These are phyloP conservation scores for Eimeria tenella DNA, from an alignment of 169 alveolate species.

Conservation along the genomic window DNA sequence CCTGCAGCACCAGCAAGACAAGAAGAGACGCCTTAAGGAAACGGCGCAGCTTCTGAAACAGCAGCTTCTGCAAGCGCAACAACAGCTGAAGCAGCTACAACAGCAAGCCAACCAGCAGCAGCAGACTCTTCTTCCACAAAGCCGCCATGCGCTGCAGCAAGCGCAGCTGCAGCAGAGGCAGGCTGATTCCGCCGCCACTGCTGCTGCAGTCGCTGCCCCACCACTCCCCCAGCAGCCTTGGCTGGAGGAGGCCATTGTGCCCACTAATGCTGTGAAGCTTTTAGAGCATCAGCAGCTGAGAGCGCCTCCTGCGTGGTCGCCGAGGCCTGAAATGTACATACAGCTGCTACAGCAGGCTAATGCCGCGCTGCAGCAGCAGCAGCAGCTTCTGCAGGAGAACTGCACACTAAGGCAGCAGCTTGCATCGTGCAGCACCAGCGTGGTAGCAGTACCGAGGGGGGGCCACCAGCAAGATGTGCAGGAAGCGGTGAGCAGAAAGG, in stretches of 20 bases:
- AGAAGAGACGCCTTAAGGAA: slow-evolving; percentile 22
- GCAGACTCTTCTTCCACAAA: slow-evolving; percentile 23
- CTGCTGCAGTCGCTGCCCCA: slow-evolving; percentile 13
- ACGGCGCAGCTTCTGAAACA: slow-evolving; percentile 69
- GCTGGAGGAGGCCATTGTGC: slow-evolving; percentile 60
- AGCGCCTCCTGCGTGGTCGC: slow-evolving; percentile 52
- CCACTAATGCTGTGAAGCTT: slow-evolving; percentile 17
- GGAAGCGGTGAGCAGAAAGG: slow-evolving; percentile 15
- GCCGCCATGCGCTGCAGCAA: neutral
- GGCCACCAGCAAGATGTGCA: slow-evolving; percentile 38
- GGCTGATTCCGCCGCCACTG: neutral
- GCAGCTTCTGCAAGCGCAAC: slow-evolving; percentile 61
- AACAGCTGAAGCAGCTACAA: slow-evolving; percentile 49
- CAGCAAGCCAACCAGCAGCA: slow-evolving; percentile 58
- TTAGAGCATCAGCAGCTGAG: slow-evolving; percentile 22
- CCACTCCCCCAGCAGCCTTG: neutral
- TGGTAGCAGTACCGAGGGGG: slow-evolving; percentile 1
- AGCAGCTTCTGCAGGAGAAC: slow-evolving; percentile 50
- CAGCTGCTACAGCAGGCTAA: slow-evolving; percentile 60
- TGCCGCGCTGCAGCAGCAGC: slow-evolving; percentile 62
- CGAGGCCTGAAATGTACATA: slow-evolving; percentile 44
- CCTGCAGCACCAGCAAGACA: slow-evolving; percentile 58
- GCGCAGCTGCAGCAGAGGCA: slow-evolving; percentile 31
- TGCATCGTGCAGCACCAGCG: slow-evolving; percentile 47
- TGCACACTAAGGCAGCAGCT: slow-evolving; percentile 61